Percentiles rank a stretch among this genome's conserved stretches.
Evolutionary conservation across 1,139 yeast species (phyloP).

Genomic region (Hemisphaericaspora xylanilytica): DNA sequence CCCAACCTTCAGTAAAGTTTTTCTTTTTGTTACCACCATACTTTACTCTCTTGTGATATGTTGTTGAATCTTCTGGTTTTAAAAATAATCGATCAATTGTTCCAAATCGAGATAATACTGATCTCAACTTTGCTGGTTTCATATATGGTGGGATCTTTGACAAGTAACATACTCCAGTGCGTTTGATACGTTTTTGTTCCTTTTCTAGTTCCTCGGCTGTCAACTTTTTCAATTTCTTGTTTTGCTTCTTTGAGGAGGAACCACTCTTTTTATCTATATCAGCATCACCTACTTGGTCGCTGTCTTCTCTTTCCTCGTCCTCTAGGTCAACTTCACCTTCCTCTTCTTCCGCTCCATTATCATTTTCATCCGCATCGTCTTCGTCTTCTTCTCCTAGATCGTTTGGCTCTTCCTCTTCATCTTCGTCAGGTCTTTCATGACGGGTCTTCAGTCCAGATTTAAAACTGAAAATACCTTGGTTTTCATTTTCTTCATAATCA

Average conservation of each 20-base stretch:
- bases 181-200: conserved; percentile 57
- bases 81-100: conserved; percentile 79
- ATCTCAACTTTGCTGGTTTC: conserved; percentile 91
- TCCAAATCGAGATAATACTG: conserved; percentile 78
- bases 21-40: conserved; percentile 93
- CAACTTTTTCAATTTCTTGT: conserved; percentile 45
- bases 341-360: conserved; percentile 6
- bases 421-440: conserved; percentile 7
- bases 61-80: conserved; percentile 77
- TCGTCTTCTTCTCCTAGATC: conserved; percentile 20
- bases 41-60: conserved; percentile 66
- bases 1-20: conserved; percentile 95
- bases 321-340: conserved; percentile 12
- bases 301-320: conserved; percentile 12
- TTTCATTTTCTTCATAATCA: conserved; percentile 17
- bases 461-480: conserved; percentile 21
- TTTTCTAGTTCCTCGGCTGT: conserved; percentile 54
- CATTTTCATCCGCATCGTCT: conserved; percentile 14
- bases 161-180: conserved; percentile 87
- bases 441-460: conserved; percentile 3
- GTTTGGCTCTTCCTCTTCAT: conserved; percentile 12
- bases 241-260: conserved; percentile 11
- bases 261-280: conserved; percentile 13
- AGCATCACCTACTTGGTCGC: conserved; percentile 7
- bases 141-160: conserved; percentile 94